Base-by-base conservation (phyloP, 371 early-diverging fungal genomes). In the Nosema granulosis region DNA sequence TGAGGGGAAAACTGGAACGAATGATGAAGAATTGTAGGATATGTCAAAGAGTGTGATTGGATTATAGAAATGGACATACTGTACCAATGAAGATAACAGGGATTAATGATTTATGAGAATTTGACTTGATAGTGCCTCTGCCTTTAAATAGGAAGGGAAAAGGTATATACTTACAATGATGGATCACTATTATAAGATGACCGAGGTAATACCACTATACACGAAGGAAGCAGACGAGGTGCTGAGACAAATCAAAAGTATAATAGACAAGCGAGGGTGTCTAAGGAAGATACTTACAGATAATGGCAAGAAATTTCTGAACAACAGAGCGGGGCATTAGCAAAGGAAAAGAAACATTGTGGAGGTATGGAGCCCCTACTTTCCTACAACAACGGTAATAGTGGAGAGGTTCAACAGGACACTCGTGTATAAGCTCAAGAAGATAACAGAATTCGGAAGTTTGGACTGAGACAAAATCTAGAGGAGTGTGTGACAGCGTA, bases 371-470 rank as follows among this genome's bases (percentile, higher is more conserved):
- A 63, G 65, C 20, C 59, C 59, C 1, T 59, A 59, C 20, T 31
- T 31, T 2, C 59, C 59, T 3, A 59, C 26, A 4, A 70, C 71
- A 4, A 51, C 52, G 24, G 63, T 61, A 20, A 3, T 51, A 12
- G 71, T 70, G 6, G 71, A 70, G 52, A 13, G 71, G 13, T 37
- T 70, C 62, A 70, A 70, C 68, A 54, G 24, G 24, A 52, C 71
- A 59, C 26, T 59, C 26, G 29, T 32, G 13, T 6, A 9, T 2
- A 59, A 59, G 32, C 32, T 59, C 26, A 70, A 32, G 71, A 70
- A 70, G 22, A 20, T 70, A 6, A 12, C 58, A 26, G 52, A 70
- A 37, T 70, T 22, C 26, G 56, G 71, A 3, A 35, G 62, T 11
- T 38, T 12, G 20, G 61, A 61, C 26, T 70, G 71, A 63, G 71